Evolutionary conservation across 805 yeast species (phyloP), one percentile per base, ranked within the genome.

Genomic region (Metschnikowia corniflorae): DNA sequence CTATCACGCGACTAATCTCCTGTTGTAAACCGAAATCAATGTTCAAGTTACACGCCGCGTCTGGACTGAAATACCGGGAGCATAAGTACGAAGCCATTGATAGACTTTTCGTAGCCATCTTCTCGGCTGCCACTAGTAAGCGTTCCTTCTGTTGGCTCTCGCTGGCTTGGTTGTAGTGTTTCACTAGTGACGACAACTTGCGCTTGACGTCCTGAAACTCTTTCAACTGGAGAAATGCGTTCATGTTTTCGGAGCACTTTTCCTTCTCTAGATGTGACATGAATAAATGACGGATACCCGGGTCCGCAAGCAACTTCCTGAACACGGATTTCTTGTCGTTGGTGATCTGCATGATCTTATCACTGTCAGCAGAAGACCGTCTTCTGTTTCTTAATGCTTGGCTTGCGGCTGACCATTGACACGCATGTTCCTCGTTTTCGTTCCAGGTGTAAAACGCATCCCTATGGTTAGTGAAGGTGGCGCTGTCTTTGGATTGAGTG

Each of bases 231-330:
- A 72, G 58, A 54, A 77, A 85, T 3, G 82, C 86, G 44, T 81
- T 80, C n/a, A 85, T 55, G 49, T 86, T 87, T 52, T 87, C 96
- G 2, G 73, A 73, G 52, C 95, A 86, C 37, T 71, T 68, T 34
- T 78, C 82, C 20, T 68, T 71, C 33, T 73, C 77, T 34, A 87
- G 55, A 53, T 84, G 87, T n/a, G 65, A 63, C 43, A 78, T 69
- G 58, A 87, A 85, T 7, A 86, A 57, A 37, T 75, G 77, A 36
- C 82, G 68, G 64, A 81, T 62, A 0, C 93, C 96, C 0, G 95
- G 94, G 54, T 87, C 95, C 7, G 61, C 58, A 7, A 87, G 53
- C 4, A 82, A 66, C 7, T 69, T 68, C 21, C 64, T 58, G 26
- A 37, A 32, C 15, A 22, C 37, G 18, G n/a, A 31, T 17, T 22